Base-by-base conservation (phyloP, 306 rosid genomes). In the Medicago truncatula region DNA sequence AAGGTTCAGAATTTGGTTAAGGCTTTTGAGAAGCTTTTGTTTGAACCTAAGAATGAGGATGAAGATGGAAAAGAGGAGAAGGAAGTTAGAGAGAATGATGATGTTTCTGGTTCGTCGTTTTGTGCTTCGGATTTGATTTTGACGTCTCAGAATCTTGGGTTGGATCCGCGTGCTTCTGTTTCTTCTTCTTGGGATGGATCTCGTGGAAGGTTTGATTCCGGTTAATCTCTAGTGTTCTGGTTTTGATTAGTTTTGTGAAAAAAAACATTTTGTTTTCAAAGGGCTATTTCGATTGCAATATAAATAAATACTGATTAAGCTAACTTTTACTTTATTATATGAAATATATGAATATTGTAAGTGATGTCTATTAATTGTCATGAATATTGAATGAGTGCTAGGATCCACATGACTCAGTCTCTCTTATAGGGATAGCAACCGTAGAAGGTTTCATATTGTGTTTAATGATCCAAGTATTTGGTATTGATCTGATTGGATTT, bases 1-100 rank as follows among this genome's bases (percentile, higher is more conserved):
- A 88, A 73, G 52, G 99, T 96, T 54, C 82, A 62, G 97, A 87
- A 85, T 80, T 81, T 96, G 83, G 96, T 92, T 16, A 78, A 80
- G 79, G 99, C 99, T 7, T 96, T 96, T 65, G 99, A 96, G 91
- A 92, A 85, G 77, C 86, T 92, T 59, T 79, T 86, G 8, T 61
- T 89, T 47, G 70, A 82, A 40, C 93, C 92, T 1, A 63, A 16
- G 21, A 43, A 82, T 2, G 88, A 89, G 44, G 90, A 76, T 0
- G 75, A 67, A 0, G 87, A 80, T 64, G 31, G 61, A 70, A 47
- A 85, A 39, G 82, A 76, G 6, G 46, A 75, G 41, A 68, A 69
- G 63, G 76, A 82, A n/a, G 38, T 50, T 28, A 16, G 9, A 49
- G 73, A 79, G 74, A 0, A 40, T 47, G 81, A 86, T 0, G 82